Conservation (phyloP, 257 asterid species). For the Solanum pimpinellifolium region DNA sequence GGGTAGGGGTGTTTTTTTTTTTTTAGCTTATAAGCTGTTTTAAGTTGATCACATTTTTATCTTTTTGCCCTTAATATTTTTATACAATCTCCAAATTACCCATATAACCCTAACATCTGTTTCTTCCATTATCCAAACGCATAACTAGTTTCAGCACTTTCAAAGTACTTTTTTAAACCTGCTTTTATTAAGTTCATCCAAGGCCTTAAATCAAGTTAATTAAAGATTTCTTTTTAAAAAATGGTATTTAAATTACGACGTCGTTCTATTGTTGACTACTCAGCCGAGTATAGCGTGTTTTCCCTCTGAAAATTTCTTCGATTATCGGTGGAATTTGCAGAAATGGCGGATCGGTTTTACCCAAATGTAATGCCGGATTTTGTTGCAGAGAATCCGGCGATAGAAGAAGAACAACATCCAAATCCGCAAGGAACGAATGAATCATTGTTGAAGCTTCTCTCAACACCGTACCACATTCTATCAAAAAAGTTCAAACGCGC, state of each 20-base stretch:
- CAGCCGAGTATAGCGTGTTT: background rate
- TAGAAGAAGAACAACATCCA: constrained; percentile 4
- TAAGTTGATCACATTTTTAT: no score
- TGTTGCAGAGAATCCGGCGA: constrained; percentile 29
- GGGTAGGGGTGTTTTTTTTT: no score
- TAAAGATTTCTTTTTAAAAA: no score
- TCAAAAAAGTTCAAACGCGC: constrained; percentile 35
- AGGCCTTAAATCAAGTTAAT: background rate
- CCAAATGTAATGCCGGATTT: constrained; percentile 58
- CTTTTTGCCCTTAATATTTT: no score
- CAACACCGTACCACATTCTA: constrained; percentile 29
- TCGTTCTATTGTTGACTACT: background rate
- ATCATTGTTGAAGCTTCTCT: constrained; percentile 46
- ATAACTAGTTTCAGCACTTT: no score
- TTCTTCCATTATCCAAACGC: no score
- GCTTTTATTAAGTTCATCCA: no score
- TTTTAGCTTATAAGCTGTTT: no score
- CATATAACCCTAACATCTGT: no score
- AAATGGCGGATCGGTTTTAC: constrained; percentile 54
- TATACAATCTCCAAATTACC: no score
- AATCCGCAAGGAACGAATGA: constrained; percentile 30
- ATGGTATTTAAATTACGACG: background rate
- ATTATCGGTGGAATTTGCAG: background rate
- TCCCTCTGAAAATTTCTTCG: background rate
- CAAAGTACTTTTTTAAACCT: no score